These are phyloP conservation scores for Hemisphaericaspora lyxosophila DNA, from an alignment of 1,139 yeast species.

Conservation along the genomic window DNA sequence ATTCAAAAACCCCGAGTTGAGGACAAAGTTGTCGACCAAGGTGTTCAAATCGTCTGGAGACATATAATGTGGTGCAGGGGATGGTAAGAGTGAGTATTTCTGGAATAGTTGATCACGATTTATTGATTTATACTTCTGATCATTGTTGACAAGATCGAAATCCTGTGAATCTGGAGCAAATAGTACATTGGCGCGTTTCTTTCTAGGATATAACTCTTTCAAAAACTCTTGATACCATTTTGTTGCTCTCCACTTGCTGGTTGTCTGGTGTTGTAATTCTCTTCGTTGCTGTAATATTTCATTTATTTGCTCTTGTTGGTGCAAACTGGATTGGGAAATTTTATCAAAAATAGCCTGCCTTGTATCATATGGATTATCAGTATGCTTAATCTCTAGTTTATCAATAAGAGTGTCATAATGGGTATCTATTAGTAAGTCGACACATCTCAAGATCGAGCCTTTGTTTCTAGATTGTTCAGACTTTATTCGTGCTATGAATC, in stretches of 20 bases:
- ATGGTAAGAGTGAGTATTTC: slow-evolving; percentile 36
- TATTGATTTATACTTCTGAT: slow-evolving; percentile 19
- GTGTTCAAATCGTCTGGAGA: slow-evolving; percentile 37
- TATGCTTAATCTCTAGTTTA: slow-evolving; percentile 9
- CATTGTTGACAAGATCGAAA: slow-evolving; percentile 12
- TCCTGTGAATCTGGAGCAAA: slow-evolving; percentile 6
- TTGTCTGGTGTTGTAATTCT: slow-evolving; percentile 1
- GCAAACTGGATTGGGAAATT: not conserved
- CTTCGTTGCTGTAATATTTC: not conserved
- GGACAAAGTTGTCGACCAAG: slow-evolving; percentile 30
- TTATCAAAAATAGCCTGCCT: slow-evolving; percentile 14
- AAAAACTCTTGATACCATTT: slow-evolving; percentile 23
- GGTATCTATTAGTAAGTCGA: slow-evolving; percentile 14
- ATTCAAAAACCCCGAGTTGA: not conserved
- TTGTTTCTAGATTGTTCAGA: slow-evolving; percentile 8
- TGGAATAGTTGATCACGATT: slow-evolving; percentile 29
- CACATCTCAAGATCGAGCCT: slow-evolving; percentile 14
- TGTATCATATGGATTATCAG: slow-evolving; percentile 7
- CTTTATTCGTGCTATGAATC: slow-evolving; percentile 4
- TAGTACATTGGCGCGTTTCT: slow-evolving; percentile 10
- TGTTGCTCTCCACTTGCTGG: not conserved
- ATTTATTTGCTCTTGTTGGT: not conserved
- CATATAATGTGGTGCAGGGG: slow-evolving; percentile 34
- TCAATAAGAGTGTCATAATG: slow-evolving; percentile 12
- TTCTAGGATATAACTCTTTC: slow-evolving; percentile 35